phyloP scores from a whole-genome alignment of 768 basidiomycete genomes.

The Leccinum disarticulatum region DNA sequence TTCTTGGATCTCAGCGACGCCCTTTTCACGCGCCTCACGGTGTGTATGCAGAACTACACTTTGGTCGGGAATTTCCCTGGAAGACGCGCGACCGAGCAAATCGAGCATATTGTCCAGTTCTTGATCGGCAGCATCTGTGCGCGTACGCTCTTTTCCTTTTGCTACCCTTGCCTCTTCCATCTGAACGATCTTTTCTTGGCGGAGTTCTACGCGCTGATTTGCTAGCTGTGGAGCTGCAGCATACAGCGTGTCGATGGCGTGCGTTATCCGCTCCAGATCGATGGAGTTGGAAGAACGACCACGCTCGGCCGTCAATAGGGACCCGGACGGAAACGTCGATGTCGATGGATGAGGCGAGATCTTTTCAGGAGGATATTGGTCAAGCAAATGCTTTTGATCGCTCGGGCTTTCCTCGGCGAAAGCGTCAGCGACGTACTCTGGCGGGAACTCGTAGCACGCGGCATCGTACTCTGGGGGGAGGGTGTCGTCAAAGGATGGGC shows the following conservation, averaged over 20 bases:
- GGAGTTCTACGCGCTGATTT: conserved; percentile 92
- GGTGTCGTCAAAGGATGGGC: conserved; percentile 29
- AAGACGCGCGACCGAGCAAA: conserved; percentile 67
- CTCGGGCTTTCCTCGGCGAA: conserved; percentile 8
- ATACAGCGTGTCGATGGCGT: conserved; percentile 89
- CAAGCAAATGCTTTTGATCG: conserved; percentile 10
- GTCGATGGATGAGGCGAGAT: conserved; percentile 3
- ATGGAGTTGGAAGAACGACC: conserved; percentile 42
- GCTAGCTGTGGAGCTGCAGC: conserved; percentile 82
- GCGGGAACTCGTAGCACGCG: conserved; percentile 26
- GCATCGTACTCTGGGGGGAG: conserved; percentile 58
- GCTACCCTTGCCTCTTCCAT: conserved; percentile 68
- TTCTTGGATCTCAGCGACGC: conserved; percentile 55
- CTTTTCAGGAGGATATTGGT: conserved; percentile 27
- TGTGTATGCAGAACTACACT: conserved; percentile 65
- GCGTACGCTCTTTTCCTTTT: conserved; percentile 47
- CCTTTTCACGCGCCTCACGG: conserved; percentile 53
- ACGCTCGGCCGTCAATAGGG: conserved; percentile 1
- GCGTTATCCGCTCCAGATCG: conserved; percentile 82
- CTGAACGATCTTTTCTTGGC: conserved; percentile 64
- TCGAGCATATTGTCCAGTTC: conserved; percentile 76
- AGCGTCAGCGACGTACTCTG: conserved; percentile 25
- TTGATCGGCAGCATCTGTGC: conserved; percentile 28
- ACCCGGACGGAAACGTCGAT: neutral
- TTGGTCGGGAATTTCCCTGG: conserved; percentile 67